These are phyloP conservation scores for Hortaea sp. DNA, from an alignment of 2,329 filamentous ascomycete species.

Conservation along the genomic window DNA sequence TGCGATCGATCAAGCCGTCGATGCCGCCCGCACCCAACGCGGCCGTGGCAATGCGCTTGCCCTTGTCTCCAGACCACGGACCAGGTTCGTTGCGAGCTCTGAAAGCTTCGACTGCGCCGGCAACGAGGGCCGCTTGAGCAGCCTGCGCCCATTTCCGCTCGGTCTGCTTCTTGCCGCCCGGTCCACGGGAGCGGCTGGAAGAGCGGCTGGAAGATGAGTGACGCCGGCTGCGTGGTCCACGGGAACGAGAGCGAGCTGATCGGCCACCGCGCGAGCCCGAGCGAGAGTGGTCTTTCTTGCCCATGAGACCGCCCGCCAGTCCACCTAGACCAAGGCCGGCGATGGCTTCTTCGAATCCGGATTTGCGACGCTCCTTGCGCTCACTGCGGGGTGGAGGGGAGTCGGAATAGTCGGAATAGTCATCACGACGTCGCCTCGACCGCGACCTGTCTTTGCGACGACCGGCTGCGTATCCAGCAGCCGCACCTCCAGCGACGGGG, in stretches of 20 bases:
- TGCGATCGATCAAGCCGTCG: slow-evolving; percentile 60
- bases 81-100: slow-evolving; percentile 81
- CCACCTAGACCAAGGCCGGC: slow-evolving; percentile 50
- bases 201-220: slow-evolving; percentile 25
- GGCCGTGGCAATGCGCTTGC: slow-evolving; percentile 81
- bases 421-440: slow-evolving; percentile 36
- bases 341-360: slow-evolving; percentile 52
- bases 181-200: slow-evolving; percentile 42
- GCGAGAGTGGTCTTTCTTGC: slow-evolving; percentile 53
- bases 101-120: slow-evolving; percentile 86
- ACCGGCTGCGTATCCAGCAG: slow-evolving; percentile 26
- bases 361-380: slow-evolving; percentile 41
- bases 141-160: slow-evolving; percentile 60
- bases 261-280: slow-evolving; percentile 43
- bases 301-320: slow-evolving; percentile 39
- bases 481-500: slow-evolving; percentile 33
- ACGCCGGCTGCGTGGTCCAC: slow-evolving; percentile 43
- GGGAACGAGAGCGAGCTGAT: slow-evolving; percentile 32
- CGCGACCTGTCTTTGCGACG: slow-evolving; percentile 10
- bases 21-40: slow-evolving; percentile 78
- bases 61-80: slow-evolving; percentile 82
- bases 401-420: slow-evolving; percentile 37
- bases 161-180: slow-evolving; percentile 48
- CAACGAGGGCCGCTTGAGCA: slow-evolving; percentile 80
- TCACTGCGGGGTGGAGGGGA: slow-evolving; percentile 23